Base-by-base conservation (phyloP, 2,329 filamentous ascomycete genomes). In the Xylaria sp. region DNA sequence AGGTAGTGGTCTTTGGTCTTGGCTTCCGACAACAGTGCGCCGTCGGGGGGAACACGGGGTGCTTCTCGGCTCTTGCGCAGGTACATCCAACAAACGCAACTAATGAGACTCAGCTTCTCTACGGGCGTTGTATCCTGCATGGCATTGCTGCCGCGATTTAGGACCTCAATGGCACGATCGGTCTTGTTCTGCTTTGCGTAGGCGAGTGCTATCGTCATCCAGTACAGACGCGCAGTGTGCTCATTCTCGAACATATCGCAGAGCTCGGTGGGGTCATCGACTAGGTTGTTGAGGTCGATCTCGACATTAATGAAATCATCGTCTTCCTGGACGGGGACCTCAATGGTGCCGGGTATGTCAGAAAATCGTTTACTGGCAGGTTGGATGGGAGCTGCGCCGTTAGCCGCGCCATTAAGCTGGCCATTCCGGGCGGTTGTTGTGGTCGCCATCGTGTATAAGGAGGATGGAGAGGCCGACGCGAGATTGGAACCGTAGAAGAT, bases 201-300 rank as follows among this genome's bases (percentile, higher is more conserved):
- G 57, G 95, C 95, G 67, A 98, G 86, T 49, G 97, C 93, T 73
- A 98, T 96, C n/a, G 93, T 95, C 86, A 99, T 95, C 97, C 97
- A 99, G 74, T 97, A 97, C 61, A 91, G 93, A 76, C 95, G 94
- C 44, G 93, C 92, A 17, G 94, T 94, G 77, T 91, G 90, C 80
- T 99, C 97, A 77, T 96, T 97, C 82, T 99, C 95, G 71, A 99
- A 89, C 59, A 99, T 87, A 36, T 93, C 96, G 80, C 96, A 99
- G 5, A 99, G 87, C 83, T 99, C 96, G 56, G 93, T 97, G 23
- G 93, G 93, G 78, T 98, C 96, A 79, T 98, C 96, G 69, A 94
- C 89, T 46, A 97, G 89, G 72, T 95, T 93, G 78, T 94, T 92
- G 63, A 98, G 89, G 78, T 97, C 93, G 76, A 99, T 93, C 83